phyloP scores from a whole-genome alignment of 176 grass and related monocot genomes.

The Calamus simplicifolius region DNA sequence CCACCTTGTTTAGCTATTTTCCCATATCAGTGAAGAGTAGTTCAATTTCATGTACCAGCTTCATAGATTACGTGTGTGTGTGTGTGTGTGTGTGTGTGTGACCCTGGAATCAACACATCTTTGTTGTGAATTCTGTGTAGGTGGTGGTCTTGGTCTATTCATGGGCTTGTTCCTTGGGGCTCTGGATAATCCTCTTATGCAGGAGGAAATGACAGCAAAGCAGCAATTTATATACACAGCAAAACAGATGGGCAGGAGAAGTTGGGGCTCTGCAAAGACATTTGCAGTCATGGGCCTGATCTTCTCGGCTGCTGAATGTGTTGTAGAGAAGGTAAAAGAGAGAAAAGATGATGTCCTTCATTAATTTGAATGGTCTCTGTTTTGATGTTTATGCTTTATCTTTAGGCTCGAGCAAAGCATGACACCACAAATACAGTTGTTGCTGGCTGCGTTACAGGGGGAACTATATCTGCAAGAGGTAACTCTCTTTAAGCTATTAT shows the following conservation, averaged over 20 bases:
- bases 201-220: conserved; percentile 65
- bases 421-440: conserved; percentile 75
- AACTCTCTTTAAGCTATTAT: not conserved
- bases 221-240: conserved; percentile 75
- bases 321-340: conserved; percentile 57
- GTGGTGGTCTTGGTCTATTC: conserved; percentile 75
- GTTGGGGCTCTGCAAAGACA: conserved; percentile 67
- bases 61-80: too few relatives aligned
- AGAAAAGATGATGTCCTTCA: too few relatives aligned
- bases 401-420: conserved; percentile 82
- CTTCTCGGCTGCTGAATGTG: conserved; percentile 92
- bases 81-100: too few relatives aligned
- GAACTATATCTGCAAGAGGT: conserved; percentile 78
- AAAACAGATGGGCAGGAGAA: conserved; percentile 93
- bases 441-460: conserved; percentile 91
- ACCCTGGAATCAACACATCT: conserved; percentile 15
- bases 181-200: conserved; percentile 73
- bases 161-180: conserved; percentile 92
- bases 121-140: conserved; percentile 27
- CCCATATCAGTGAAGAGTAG: too few relatives aligned
- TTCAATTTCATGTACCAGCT: too few relatives aligned
- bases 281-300: conserved; percentile 90
- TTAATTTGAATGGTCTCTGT: conserved; percentile 2
- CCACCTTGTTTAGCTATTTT: too few relatives aligned
- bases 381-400: conserved; percentile 4